phyloP scores from a whole-genome alignment of 1,284 basidiomycete species.

The Violaceomyces palustris region DNA sequence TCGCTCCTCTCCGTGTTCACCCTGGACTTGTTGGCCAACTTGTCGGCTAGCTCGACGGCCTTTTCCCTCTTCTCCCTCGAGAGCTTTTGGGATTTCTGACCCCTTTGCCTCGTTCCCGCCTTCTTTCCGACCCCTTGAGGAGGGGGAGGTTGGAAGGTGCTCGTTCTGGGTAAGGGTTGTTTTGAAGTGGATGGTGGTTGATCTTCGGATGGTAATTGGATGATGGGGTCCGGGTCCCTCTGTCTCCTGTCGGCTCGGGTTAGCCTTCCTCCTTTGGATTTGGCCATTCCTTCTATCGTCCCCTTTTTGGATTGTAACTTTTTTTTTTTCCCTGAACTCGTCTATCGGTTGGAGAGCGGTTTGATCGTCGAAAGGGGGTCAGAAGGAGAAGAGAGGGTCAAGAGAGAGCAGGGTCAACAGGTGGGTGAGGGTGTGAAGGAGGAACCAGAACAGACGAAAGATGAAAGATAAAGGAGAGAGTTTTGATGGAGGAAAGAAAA shows the following conservation, averaged over 20 bases:
- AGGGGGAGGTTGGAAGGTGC: conserved; percentile 2
- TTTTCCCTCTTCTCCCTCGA: conserved; percentile 18
- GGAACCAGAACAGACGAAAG: background rate
- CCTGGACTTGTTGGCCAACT: conserved; percentile 16
- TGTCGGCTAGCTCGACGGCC: conserved; percentile 27
- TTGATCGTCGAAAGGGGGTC: conserved; percentile 11
- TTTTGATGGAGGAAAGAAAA: background rate
- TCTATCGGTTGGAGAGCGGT: background rate
- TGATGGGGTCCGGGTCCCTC: background rate
- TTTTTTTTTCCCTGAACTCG: too few relatives aligned
- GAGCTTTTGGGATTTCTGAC: conserved; percentile 4
- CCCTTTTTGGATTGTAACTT: too few relatives aligned
- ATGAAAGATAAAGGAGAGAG: background rate
- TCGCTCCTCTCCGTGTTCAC: conserved; percentile 16
- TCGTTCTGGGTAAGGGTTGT: conserved; percentile 20
- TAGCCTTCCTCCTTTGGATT: too few relatives aligned
- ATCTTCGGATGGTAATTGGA: too few relatives aligned
- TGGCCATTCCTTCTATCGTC: too few relatives aligned
- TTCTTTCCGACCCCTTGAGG: background rate
- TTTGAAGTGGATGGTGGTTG: conserved; percentile 1
- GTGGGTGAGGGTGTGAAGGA: background rate
- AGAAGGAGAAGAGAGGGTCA: background rate
- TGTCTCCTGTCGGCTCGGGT: too few relatives aligned
- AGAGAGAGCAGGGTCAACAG: too few relatives aligned
- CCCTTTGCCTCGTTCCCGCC: too few relatives aligned